Conservation (phyloP, 805 yeast genomes). For the Ogataea henricii region DNA sequence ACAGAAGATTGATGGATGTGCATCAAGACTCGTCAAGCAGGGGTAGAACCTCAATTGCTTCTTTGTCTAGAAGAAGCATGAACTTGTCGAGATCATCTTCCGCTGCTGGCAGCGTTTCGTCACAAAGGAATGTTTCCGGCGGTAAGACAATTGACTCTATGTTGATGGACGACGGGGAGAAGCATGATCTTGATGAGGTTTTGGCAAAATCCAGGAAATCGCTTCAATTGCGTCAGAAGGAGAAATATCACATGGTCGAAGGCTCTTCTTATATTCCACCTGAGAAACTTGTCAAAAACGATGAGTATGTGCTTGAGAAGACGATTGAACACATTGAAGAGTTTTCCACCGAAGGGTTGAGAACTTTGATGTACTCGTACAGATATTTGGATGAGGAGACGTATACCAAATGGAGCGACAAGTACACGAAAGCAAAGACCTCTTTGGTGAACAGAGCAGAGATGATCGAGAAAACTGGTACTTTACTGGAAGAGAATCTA, state of each 20-base stretch:
- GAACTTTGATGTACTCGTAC: slow-evolving; percentile 85
- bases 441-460: slow-evolving; percentile 66
- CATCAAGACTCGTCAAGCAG: slow-evolving; percentile 24
- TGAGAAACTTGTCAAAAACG: slow-evolving; percentile 65
- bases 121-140: slow-evolving; percentile 1
- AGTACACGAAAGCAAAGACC: slow-evolving; percentile 75
- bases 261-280: slow-evolving; percentile 46
- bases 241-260: slow-evolving; percentile 43
- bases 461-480: slow-evolving; percentile 73
- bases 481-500: slow-evolving; percentile 64
- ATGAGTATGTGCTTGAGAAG: slow-evolving; percentile 74
- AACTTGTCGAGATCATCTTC: slow-evolving; percentile 36
- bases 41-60: slow-evolving; percentile 32
- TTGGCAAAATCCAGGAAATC: slow-evolving; percentile 57
- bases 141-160: slow-evolving; percentile 23
- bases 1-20: slow-evolving; percentile 49
- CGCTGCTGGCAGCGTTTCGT: slow-evolving; percentile 8
- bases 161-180: slow-evolving; percentile 43
- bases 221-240: slow-evolving; percentile 57
- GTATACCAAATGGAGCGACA: slow-evolving; percentile 65
- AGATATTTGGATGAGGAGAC: slow-evolving; percentile 63
- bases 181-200: slow-evolving; percentile 55
- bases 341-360: slow-evolving; percentile 90
- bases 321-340: slow-evolving; percentile 91
- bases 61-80: slow-evolving; percentile 26